Evolutionary conservation across 2,329 filamentous ascomycete genomes (phyloP), one percentile per base, ranked within the genome.

Genomic region (Hirsutella rhossiliensis): DNA sequence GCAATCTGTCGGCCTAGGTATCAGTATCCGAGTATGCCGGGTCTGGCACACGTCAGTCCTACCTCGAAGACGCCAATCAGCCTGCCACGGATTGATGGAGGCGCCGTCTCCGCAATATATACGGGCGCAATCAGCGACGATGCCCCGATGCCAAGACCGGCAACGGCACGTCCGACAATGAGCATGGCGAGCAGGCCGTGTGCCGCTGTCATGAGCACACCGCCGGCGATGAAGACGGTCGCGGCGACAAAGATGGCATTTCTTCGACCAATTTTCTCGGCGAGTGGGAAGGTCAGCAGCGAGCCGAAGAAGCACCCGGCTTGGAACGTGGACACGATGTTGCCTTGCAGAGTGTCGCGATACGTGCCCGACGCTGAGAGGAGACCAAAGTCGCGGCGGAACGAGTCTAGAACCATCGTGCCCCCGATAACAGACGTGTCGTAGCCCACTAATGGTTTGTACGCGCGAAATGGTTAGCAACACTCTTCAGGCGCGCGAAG

Each of bases 11-110:
- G 4, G 11, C 11, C n/a, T n/a, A n/a, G n/a, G n/a, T 28, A 34
- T 39, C 28, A 40, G 27, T 41, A 20, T 30, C 11, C 1, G 13
- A 11, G 6, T 5, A 3, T 34, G 17, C 4, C 13, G 15, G 11
- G 15, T 13, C n/a, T 11, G n/a, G 34, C 29, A 30, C 29, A 30
- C 29, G 29, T 30, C 29, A 30, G 29, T 30, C 29, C 29, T 30
- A 45, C 30, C 48, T 75, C 70, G 47, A 72, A 74, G n/a, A 75
- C 69, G 28, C 72, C 72, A 9, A 73, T 62, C 0, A 75, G 59
- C 3, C 70, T 63, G 11, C 72, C 72, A 44, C 72, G 64, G 46
- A 75, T 73, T 3, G 67, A 68, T 1, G 69, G 68, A 3, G 71
- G 72, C 1, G 69, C 58, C 0, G 58, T 62, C 45, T 68, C 65